Conservation (phyloP, 129 eudicot species). For the Escallonia rubra region DNA sequence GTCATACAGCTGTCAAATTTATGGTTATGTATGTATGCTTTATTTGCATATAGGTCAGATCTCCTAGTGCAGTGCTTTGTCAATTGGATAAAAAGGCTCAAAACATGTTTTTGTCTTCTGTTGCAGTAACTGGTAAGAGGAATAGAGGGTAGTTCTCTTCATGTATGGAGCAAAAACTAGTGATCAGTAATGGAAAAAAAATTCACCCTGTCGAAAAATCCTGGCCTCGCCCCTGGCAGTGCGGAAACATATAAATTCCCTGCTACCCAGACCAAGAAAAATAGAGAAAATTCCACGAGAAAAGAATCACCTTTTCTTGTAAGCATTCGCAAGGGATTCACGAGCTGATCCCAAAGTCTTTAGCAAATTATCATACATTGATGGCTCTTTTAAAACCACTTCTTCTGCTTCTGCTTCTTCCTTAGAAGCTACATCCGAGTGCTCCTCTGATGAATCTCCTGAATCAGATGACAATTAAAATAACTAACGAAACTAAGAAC, state of each 20-base stretch:
- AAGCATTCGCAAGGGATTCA: constrained; percentile 45
- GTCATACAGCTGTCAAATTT: too few species aligned
- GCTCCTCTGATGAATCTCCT: constrained; percentile 38
- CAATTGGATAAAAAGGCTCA: too few species aligned
- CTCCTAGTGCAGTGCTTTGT: too few species aligned
- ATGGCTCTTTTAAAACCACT: constrained; percentile 39
- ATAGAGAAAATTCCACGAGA: neutral
- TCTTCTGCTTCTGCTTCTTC: constrained; percentile 45
- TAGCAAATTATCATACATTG: constrained; percentile 59
- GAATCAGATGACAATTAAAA: constrained; percentile 1
- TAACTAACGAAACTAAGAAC: neutral
- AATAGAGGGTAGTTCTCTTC: too few species aligned
- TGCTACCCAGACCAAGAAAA: neutral
- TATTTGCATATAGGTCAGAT: too few species aligned
- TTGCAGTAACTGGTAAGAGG: too few species aligned
- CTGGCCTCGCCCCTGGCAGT: neutral
- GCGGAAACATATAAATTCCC: neutral
- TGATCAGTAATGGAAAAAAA: too few species aligned
- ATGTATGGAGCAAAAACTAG: too few species aligned
- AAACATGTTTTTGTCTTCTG: too few species aligned
- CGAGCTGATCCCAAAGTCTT: constrained; percentile 49
- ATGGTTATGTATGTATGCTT: too few species aligned
- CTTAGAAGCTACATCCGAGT: constrained; percentile 32
- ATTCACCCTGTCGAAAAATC: too few species aligned
- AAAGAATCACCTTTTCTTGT: constrained; percentile 42